Base-by-base conservation (phyloP, 2,329 filamentous ascomycete genomes). In the Xylaria sp. region DNA sequence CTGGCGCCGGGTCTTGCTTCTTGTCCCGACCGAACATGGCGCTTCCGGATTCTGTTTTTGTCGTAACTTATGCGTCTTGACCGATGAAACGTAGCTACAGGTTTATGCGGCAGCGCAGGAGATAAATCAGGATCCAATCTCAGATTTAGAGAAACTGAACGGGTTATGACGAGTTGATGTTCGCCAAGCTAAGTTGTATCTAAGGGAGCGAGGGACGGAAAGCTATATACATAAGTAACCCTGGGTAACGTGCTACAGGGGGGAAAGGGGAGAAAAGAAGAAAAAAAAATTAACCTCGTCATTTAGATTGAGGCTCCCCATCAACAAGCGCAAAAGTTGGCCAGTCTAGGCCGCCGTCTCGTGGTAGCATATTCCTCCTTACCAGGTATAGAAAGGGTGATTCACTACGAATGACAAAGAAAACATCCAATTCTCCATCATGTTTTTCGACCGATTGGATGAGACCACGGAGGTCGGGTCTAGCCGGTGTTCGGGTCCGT, bases 1-100 rank as follows among this genome's bases (percentile, higher is more conserved):
- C 61, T 63, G 51, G 6, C 26, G 62, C 44, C 53, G 66, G 44
- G 11, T 46, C 57, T 46, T 63, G 23, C 46, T 70, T 71, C 63
- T 68, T 70, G 42, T 53, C 56, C n/a, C 67, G 65, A 40, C 70
- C 57, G 57, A 73, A 73, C 60, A 73, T 62, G 20, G 15, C 56
- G 40, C 26, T 31, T 57, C 54, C 54, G 33, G 17, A 4, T 23
- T 23, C 2, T 66, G 23, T 10, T 38, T 11, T 13, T 20, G 33
- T n/a, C 20, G 20, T n/a, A 20, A 20, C 4, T 6, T 38, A 17
- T 38, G 44, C 31, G 26, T 53, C 3, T 23, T 5, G 53, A 28
- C 56, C 26, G 54, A 44, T 36, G 13, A 44, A 4, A 33, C 23
- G 28, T 17, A 33, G 33, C 10, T 33, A n/a, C 20, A 42, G 36